Evolutionary conservation across 1,139 yeast species (phyloP).

Genomic region (Yamadazyma trypodendri): DNA sequence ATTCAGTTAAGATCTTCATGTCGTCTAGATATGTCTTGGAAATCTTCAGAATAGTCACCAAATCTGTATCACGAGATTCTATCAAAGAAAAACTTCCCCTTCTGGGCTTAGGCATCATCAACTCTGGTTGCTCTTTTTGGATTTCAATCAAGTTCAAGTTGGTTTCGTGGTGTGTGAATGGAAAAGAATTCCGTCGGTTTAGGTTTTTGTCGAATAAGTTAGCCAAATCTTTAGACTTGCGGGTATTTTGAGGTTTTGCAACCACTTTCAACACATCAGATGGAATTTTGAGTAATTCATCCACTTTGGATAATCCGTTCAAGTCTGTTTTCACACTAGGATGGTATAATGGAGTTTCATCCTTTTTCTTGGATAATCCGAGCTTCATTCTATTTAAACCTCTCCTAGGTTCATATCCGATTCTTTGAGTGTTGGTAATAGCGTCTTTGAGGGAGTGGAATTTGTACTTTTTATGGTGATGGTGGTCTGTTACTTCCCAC

Average conservation of each 20-base stretch:
- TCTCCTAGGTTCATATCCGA: constrained; percentile 24
- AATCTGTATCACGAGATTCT: constrained; percentile 1
- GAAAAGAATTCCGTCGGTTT: constrained; percentile 47
- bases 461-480: constrained; percentile 18
- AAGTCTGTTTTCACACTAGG: constrained; percentile 11
- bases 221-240: constrained; percentile 2
- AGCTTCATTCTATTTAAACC: constrained; percentile 39
- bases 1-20: constrained; percentile 22
- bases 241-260: constrained; percentile 1
- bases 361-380: constrained; percentile 24
- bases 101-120: constrained; percentile 8
- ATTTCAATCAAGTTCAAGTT: constrained; percentile 27
- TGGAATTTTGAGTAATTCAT: constrained; percentile 21
- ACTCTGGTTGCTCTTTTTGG: constrained; percentile 11
- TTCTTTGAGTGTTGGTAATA: constrained; percentile 26
- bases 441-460: constrained; percentile 41
- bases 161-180: constrained; percentile 28
- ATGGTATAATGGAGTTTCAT: neutral
- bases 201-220: constrained; percentile 18
- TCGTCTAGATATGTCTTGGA: constrained; percentile 22
- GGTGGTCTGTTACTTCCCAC: constrained; percentile 19
- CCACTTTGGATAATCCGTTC: constrained; percentile 17
- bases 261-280: constrained; percentile 5
- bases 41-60: constrained; percentile 26
- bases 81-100: constrained; percentile 10